Conservation (phyloP, 768 basidiomycete species). For the Lactarius evosmus region DNA sequence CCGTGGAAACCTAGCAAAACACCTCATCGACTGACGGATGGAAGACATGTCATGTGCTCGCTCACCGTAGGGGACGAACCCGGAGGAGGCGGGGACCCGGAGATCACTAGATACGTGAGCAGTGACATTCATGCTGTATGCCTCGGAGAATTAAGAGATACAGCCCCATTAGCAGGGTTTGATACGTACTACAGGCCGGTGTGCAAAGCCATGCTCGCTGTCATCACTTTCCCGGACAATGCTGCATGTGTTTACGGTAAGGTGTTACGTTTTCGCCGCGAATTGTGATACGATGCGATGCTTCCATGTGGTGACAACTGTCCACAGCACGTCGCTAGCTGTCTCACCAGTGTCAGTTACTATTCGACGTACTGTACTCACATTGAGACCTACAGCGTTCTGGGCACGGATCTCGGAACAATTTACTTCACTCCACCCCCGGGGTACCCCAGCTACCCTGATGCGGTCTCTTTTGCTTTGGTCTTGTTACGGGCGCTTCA, state of each 20-base stretch:
- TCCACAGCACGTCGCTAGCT: not conserved
- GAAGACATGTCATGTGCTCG: not conserved
- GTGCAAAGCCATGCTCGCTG: not conserved
- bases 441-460: slow-evolving; percentile 6
- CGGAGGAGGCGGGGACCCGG: not conserved
- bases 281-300: not conserved
- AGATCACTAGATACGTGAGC: not conserved
- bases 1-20: not conserved
- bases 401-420: slow-evolving; percentile 9
- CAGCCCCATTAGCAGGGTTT: not conserved
- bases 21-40: not conserved
- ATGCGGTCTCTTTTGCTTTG: not conserved
- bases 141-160: not conserved
- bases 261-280: slow-evolving; percentile 1
- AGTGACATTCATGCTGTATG: not conserved
- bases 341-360: slow-evolving; percentile 1
- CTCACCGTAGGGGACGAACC: not conserved
- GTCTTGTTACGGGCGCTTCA: not conserved
- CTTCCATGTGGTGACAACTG: not conserved
- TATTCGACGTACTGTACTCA: not conserved
- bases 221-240: not conserved
- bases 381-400: not conserved
- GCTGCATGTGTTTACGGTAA: not conserved
- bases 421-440: not conserved
- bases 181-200: not conserved